Evolutionary conservation across 805 yeast genomes (phyloP).

Genomic region (Ogataea saltuana): DNA sequence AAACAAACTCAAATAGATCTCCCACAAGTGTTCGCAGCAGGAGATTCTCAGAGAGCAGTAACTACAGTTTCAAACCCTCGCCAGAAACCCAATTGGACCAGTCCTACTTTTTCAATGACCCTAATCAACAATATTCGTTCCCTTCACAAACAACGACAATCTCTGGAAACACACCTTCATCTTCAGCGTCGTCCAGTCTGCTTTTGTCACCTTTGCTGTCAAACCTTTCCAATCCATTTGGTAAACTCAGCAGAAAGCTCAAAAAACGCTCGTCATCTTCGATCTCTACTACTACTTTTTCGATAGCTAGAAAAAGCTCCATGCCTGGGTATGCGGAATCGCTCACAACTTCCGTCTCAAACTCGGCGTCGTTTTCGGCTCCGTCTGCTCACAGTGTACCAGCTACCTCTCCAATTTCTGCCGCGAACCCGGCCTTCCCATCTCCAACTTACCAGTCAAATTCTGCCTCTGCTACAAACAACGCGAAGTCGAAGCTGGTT

Average conservation of each 20-base stretch:
- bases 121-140: background rate
- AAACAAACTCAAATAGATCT: conserved; percentile 11
- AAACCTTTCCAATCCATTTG: conserved; percentile 16
- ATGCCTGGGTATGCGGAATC: conserved; percentile 6
- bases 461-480: conserved; percentile 3
- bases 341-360: conserved; percentile 6
- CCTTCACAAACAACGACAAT: background rate
- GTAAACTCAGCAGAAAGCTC: conserved; percentile 17
- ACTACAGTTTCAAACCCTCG: conserved; percentile 7
- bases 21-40: conserved; percentile 12
- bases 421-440: conserved; percentile 10
- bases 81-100: conserved; percentile 3
- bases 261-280: conserved; percentile 16
- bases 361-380: conserved; percentile 12
- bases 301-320: conserved; percentile 11
- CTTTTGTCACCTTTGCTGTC: conserved; percentile 9
- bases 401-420: conserved; percentile 13
- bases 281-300: conserved; percentile 11
- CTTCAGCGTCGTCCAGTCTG: conserved; percentile 11
- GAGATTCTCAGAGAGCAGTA: conserved; percentile 12
- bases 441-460: conserved; percentile 3
- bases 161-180: conserved; percentile 4
- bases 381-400: conserved; percentile 8
- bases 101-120: conserved; percentile 1
- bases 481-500: conserved; percentile 1